Evolutionary conservation across 169 alveolate genomes (phyloP).

Genomic region (Plasmodium berghei): DNA sequence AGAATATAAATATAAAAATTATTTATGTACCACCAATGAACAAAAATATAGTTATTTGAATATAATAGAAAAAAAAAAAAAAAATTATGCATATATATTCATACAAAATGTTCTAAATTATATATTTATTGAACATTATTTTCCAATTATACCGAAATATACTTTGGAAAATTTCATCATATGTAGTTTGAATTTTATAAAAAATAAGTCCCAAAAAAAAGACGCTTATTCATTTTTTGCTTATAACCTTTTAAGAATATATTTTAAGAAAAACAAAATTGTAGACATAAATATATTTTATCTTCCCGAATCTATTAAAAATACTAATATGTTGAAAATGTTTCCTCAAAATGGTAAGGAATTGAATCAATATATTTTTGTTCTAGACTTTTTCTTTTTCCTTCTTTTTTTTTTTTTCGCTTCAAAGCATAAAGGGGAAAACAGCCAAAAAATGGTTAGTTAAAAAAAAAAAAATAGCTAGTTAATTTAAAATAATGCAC

Average conservation of each 20-base stretch:
- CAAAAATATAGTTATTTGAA: neutral
- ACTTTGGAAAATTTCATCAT: constrained; percentile 21
- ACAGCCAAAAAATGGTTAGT: neutral
- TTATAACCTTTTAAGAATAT: constrained; percentile 16
- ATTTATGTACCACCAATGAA: neutral
- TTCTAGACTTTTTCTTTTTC: constrained; percentile 47
- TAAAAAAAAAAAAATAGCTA: constrained; percentile 2
- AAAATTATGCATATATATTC: constrained; percentile 11
- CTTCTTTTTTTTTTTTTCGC: constrained; percentile 50
- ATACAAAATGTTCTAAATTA: constrained; percentile 27
- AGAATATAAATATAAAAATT: neutral
- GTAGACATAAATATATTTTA: constrained; percentile 4
- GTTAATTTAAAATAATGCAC: too few relatives aligned
- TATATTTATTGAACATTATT: constrained; percentile 20
- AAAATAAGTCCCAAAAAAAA: constrained; percentile 28
- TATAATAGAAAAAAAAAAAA: constrained; percentile 6
- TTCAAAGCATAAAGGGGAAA: constrained; percentile 8
- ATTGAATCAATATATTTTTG: neutral
- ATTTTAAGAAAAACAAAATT: constrained; percentile 11
- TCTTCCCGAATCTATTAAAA: neutral
- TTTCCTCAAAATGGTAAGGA: neutral
- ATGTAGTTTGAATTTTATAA: constrained; percentile 53
- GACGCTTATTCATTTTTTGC: constrained; percentile 5
- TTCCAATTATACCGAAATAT: constrained; percentile 16
- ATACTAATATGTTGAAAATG: neutral